Evolutionary conservation across 192 early-diverging fungal species (phyloP), one percentile per base, ranked within the genome.

Genomic region (Helicostylum pulchrum): DNA sequence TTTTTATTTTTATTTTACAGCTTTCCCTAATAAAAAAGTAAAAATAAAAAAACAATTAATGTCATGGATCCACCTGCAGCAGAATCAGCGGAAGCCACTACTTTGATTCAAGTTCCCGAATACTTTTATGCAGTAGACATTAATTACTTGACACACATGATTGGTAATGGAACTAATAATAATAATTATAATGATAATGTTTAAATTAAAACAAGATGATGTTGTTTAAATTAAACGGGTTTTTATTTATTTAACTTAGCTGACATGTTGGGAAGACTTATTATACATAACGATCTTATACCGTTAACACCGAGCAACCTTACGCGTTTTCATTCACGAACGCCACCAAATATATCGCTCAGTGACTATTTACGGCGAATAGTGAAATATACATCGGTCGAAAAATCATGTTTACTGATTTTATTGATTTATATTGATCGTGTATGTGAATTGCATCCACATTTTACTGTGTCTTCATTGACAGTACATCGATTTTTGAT

Each of bases 401-500:
- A 99, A 72, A 83, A 87, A 14, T 84, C 92, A 7, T 95, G 92
- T 67, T 66, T 99, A 11, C 72, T 99, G 4, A 84, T 94, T 31
- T 73, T 98, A 31, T 77, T 99, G 3, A 88, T 99, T 31, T 99
- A 95, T 64, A 93, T 99, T 58, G 97, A 99, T 73, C 79, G 92
- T 71, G 82, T 94, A 4, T 94, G 94, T 65, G 83, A 88, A 50
- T 58, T 70, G 7, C 79, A 83, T 60, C 79, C 84, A 26, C 75
- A 85, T 0, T 99, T 99, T 72, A 96, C 93, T 20, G 93, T 99
- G 42, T 93, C 92, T 0, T 94, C 92, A 30, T 72, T 98, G 32
- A 98, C 95, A 3, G 92, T 92, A 5, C 95, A 98, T 66, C 88
- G 94, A 52, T 98, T 98, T 73, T 81, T 98, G 7, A 97, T 97